A percentile compares a stretch with the other conserved stretches of the same genome.
Conservation (phyloP, 2,329 filamentous ascomycete genomes). For the Penicillium glabrum region DNA sequence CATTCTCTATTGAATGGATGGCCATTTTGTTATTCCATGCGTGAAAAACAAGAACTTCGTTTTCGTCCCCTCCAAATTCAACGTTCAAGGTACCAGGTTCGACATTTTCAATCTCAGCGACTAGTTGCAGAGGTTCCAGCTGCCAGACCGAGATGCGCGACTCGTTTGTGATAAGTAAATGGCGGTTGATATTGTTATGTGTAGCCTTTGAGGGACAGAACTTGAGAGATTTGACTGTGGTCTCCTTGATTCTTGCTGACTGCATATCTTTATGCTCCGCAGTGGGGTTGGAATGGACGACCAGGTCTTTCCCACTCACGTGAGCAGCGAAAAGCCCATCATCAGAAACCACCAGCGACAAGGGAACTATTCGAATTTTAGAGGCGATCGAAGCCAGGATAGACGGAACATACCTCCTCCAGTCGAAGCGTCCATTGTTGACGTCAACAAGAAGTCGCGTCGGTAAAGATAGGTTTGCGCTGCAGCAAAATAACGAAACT, state of each 20-base stretch:
- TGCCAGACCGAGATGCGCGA: conserved; percentile 39
- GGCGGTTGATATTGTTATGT: conserved; percentile 21
- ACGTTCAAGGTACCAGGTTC: conserved; percentile 36
- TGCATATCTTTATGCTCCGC: conserved; percentile 33
- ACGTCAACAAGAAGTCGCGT: background rate
- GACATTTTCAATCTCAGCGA: conserved; percentile 42
- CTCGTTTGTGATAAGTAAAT: conserved; percentile 36
- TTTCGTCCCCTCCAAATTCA: conserved; percentile 39
- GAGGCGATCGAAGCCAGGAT: background rate
- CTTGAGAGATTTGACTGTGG: conserved; percentile 30
- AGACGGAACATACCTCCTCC: conserved; percentile 22
- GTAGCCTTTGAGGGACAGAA: conserved; percentile 21
- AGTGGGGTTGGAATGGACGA: conserved; percentile 30
- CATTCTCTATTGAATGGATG: conserved; percentile 35
- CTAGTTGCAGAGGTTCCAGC: conserved; percentile 34
- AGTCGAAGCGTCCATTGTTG: conserved; percentile 30
- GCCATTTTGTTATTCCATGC: conserved; percentile 41
- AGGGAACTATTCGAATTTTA: conserved; percentile 5
- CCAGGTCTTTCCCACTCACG: conserved; percentile 32
- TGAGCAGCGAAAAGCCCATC: conserved; percentile 31
- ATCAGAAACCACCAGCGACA: conserved; percentile 29
- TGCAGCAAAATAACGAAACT: background rate
- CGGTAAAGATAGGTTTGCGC: background rate
- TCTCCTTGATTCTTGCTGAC: conserved; percentile 33
- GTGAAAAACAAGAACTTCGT: conserved; percentile 41